phyloP scores from a whole-genome alignment of 441 rosid genomes.

The Mallotus repandus region DNA sequence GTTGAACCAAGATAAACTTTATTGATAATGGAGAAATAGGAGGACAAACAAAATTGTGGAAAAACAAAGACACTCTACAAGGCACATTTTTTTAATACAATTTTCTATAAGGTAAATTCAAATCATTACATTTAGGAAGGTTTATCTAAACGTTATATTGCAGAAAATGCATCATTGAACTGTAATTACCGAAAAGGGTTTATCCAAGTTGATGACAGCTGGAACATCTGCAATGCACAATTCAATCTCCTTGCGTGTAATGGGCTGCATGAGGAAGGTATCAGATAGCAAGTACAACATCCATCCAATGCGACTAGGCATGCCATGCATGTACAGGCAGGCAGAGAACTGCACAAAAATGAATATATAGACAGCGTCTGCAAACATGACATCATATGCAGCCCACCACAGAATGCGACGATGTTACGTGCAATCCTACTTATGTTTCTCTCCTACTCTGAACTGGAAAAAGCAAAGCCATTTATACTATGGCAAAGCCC shows the following conservation, averaged over 20 bases:
- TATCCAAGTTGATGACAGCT: slow-evolving; percentile 52
- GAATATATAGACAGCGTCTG: too few relatives aligned
- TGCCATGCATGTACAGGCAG: not conserved
- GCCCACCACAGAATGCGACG: too few relatives aligned
- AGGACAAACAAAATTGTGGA: not conserved
- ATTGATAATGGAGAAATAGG: too few relatives aligned
- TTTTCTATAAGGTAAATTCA: not conserved
- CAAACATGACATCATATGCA: too few relatives aligned
- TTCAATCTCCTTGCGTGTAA: slow-evolving; percentile 70
- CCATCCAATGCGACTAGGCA: not conserved
- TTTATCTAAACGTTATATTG: not conserved
- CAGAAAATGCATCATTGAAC: not conserved
- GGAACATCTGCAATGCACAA: slow-evolving; percentile 69
- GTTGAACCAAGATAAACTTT: not conserved
- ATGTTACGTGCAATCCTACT: too few relatives aligned
- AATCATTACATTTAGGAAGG: not conserved
- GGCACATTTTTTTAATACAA: not conserved
- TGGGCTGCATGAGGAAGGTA: slow-evolving; percentile 46
- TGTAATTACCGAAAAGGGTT: slow-evolving; percentile 67
- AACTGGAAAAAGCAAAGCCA: too few relatives aligned
- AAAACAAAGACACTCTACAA: not conserved
- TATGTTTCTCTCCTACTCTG: too few relatives aligned
- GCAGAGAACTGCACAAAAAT: not conserved
- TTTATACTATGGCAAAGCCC: too few relatives aligned
- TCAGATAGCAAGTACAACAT: slow-evolving; percentile 15